phyloP scores from a whole-genome alignment of 176 grass and related monocot species.

The Musa beccarii region DNA sequence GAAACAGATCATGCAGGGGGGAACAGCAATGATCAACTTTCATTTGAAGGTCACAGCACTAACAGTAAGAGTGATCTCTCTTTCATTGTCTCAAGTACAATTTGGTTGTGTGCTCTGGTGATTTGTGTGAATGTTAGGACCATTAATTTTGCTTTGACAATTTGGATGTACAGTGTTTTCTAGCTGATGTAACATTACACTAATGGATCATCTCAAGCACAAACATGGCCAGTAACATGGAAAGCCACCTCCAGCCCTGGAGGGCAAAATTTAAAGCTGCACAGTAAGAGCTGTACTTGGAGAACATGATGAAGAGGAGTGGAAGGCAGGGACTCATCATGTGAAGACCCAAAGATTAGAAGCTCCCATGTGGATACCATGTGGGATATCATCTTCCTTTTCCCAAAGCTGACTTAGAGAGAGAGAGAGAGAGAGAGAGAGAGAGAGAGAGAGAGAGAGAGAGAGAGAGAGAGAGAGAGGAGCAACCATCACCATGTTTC shows the following conservation, averaged over 20 bases:
- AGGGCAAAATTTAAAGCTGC: background rate
- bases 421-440: background rate
- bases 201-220: background rate
- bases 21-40: background rate
- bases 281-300: slow-evolving; percentile 2
- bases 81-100: background rate
- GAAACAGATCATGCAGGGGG: background rate
- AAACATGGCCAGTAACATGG: background rate
- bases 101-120: background rate
- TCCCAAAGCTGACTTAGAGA: background rate
- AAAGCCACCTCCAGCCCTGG: background rate
- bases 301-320: background rate
- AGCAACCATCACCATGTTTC: slow-evolving; percentile 13
- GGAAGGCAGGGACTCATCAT: background rate
- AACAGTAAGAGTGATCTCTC: background rate
- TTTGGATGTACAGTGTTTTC: no score
- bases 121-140: background rate
- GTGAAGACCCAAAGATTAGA: slow-evolving; percentile 3
- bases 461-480: slow-evolving; percentile 1
- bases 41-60: no score
- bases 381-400: slow-evolving; percentile 3
- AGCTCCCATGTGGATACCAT: slow-evolving; percentile 20
- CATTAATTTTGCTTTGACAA: background rate
- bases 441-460: slow-evolving; percentile 1
- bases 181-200: background rate